phyloP scores from a whole-genome alignment of 164 flowering plant genomes.

The Santalum album region DNA sequence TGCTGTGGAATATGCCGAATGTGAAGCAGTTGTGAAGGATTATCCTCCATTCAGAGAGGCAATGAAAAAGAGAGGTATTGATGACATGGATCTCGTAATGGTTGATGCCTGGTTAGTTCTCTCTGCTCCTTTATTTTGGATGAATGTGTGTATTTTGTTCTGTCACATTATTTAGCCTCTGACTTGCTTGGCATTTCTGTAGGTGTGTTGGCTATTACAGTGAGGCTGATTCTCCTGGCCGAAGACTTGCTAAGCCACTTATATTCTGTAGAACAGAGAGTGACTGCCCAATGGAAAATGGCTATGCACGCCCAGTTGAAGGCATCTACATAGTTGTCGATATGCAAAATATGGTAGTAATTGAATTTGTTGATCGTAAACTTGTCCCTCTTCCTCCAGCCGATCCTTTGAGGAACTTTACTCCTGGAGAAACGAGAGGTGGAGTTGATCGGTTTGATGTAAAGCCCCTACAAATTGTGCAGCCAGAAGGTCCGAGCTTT shows the following conservation, averaged over 20 bases:
- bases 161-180: neutral
- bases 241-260: constrained; percentile 86
- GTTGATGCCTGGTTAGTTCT: constrained; percentile 83
- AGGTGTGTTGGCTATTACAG: constrained; percentile 92
- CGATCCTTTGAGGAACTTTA: constrained; percentile 86
- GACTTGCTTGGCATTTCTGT: constrained; percentile 8
- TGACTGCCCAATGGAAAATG: constrained; percentile 95
- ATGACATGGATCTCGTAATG: constrained; percentile 96
- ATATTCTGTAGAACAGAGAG: constrained; percentile 94
- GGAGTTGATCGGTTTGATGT: constrained; percentile 92
- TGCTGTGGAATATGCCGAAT: constrained; percentile 91
- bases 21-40: constrained; percentile 87
- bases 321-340: constrained; percentile 78
- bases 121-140: neutral
- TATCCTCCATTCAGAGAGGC: constrained; percentile 81
- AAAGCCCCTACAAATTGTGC: constrained; percentile 74
- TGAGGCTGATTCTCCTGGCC: constrained; percentile 80
- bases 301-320: constrained; percentile 94
- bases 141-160: neutral
- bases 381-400: constrained; percentile 88
- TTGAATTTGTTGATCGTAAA: constrained; percentile 88
- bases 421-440: constrained; percentile 80
- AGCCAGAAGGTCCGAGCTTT: constrained; percentile 96
- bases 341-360: constrained; percentile 83
- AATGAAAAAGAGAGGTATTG: constrained; percentile 88